phyloP scores from a whole-genome alignment of 2,329 filamentous ascomycete genomes.

The Daldinia sp. region DNA sequence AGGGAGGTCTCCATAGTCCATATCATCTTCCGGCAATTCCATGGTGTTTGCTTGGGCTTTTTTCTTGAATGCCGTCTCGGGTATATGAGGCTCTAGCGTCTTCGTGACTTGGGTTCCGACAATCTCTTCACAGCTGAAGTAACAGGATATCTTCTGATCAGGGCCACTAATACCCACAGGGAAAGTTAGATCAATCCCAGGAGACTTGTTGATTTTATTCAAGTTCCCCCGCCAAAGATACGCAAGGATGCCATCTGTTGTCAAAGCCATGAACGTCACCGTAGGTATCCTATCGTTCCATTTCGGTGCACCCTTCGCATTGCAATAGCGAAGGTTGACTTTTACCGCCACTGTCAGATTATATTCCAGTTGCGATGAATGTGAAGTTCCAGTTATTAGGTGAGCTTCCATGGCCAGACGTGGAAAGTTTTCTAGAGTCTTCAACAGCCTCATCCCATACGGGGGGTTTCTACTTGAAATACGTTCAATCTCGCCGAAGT shows the following conservation, averaged over 20 bases:
- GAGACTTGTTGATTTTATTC: constrained; percentile 70
- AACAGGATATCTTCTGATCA: constrained; percentile 72
- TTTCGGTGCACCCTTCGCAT: constrained; percentile 68
- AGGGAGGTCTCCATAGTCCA: constrained; percentile 53
- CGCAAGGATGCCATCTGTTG: constrained; percentile 73
- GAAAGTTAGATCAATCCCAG: constrained; percentile 69
- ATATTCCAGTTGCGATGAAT: constrained; percentile 53
- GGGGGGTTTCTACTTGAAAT: constrained; percentile 84
- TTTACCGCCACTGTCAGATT: constrained; percentile 71
- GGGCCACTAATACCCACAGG: constrained; percentile 65
- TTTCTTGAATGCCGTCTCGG: constrained; percentile 50
- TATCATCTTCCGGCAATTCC: constrained; percentile 32
- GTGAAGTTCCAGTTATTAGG: constrained; percentile 53
- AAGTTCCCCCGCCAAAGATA: constrained; percentile 77
- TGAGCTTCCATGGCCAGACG: constrained; percentile 59
- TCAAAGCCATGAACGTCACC: constrained; percentile 80
- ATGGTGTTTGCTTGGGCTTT: constrained; percentile 3
- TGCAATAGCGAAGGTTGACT: constrained; percentile 77
- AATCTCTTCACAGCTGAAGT: constrained; percentile 87
- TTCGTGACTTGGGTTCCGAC: constrained; percentile 66
- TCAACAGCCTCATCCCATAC: constrained; percentile 78
- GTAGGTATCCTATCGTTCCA: constrained; percentile 76
- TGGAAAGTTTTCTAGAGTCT: constrained; percentile 77
- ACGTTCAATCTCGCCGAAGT: constrained; percentile 80
- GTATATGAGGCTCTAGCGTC: constrained; percentile 49